Base-by-base conservation (phyloP, 306 rosid genomes). In the Inga leiocalycina region DNA sequence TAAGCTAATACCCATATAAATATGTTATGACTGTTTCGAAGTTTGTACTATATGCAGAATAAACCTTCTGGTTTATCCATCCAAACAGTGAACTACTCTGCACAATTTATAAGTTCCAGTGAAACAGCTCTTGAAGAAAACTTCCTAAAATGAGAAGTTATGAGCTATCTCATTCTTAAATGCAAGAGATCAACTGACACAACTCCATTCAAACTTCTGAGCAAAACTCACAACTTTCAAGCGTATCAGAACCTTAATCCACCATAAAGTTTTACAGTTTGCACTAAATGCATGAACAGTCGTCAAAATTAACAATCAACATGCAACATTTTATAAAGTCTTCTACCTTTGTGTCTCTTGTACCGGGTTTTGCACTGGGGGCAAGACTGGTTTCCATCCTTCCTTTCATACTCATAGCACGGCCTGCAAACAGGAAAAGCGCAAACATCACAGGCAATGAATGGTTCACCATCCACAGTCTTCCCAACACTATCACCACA, bases 321-420 rank as follows among this genome's bases (percentile, higher is more conserved):
- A 68, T 9, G 56, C 54, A 24, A 41, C 64, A 70, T 27, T 45
- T 62, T 64, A 0, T 2, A 77, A 49, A 24, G 56, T 51, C 24
- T 24, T 59, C 77, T 70, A 95, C 99, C 99, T 90, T 91, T 92
- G 89, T 90, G 97, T 84, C 97, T 90, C 87, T 90, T 94, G 89
- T 96, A 96, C 81, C 89, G 89, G 70, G 97, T 96, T 91, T 96
- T 96, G 91, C 99, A 96, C 70, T 96, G 98, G 14, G 98, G 99
- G 80, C 99, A 96, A 67, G 91, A 92, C 83, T 89, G 96, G 59
- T 90, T 94, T 71, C 99, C 99, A 85, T 96, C 97, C 86, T 96
- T 96, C 89, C 99, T 90, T 85, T 96, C 99, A 71, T 93, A 96
- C 90, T 96, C 99, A 79, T 96, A 96, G 88, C 99, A 96, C 5